Percentiles rank a stretch among this genome's conserved stretches.
Conservation (phyloP, 148 eudicot species). For the Chenopodium album region DNA sequence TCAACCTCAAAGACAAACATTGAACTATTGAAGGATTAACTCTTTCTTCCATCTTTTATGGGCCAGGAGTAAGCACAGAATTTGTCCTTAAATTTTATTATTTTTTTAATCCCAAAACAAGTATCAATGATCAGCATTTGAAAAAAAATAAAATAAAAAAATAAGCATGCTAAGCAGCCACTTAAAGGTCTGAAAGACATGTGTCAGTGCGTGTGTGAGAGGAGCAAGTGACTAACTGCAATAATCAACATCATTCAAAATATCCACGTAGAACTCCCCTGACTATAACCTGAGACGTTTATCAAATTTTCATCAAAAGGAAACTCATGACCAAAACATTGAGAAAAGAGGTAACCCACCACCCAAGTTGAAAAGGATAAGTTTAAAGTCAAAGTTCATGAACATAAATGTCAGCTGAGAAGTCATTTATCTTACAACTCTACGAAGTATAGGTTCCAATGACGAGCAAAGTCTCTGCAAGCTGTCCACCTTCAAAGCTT, state of each 20-base stretch:
- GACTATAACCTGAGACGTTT: background rate
- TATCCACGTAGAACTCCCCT: background rate
- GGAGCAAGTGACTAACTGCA: too few relatives aligned
- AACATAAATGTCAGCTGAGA: background rate
- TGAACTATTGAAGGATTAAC: background rate
- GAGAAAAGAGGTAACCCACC: background rate
- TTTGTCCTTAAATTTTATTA: background rate
- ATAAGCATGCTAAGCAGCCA: background rate
- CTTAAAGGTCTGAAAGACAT: background rate
- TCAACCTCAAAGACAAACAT: background rate
- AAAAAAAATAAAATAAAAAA: background rate
- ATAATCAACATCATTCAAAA: background rate
- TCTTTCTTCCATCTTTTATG: background rate
- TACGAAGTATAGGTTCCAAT: conserved; percentile 92
- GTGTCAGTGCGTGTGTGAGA: background rate
- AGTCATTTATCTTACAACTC: conserved; percentile 70
- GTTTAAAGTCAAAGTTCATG: background rate
- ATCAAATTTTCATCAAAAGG: background rate
- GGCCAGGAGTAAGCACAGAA: too few relatives aligned
- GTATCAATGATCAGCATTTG: background rate
- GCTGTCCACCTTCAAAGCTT: conserved; percentile 96
- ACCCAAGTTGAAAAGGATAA: background rate
- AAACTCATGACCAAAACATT: background rate
- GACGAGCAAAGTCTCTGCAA: conserved; percentile 96
- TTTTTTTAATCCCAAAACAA: background rate